Evolutionary conservation across 192 early-diverging fungal genomes (phyloP).

Genomic region (Phycomyces nitens): DNA sequence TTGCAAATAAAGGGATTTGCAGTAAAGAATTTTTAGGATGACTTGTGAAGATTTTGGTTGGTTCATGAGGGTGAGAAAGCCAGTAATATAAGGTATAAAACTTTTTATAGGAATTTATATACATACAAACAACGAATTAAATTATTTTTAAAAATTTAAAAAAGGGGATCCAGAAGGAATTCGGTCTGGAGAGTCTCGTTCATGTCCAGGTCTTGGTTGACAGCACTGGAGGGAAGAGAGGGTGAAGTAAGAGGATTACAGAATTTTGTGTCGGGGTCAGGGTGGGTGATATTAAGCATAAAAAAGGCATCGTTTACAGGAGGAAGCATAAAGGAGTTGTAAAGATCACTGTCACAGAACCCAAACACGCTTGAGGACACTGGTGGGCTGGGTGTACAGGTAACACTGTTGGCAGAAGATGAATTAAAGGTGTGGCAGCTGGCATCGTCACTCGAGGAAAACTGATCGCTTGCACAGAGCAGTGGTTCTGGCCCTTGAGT

Average conservation of each 20-base stretch:
- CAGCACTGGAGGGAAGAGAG: conserved; percentile 7
- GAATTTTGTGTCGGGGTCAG: conserved; percentile 11
- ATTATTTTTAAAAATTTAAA: neutral
- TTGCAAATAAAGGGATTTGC: too few relatives aligned
- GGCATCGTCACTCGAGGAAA: conserved; percentile 18
- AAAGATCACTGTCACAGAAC: conserved; percentile 13
- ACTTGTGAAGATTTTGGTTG: too few relatives aligned
- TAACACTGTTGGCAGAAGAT: conserved; percentile 5
- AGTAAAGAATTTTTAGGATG: too few relatives aligned
- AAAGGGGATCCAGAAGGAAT: conserved; percentile 16
- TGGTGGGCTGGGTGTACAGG: conserved; percentile 23
- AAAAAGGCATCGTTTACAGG: conserved; percentile 22
- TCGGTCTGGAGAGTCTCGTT: conserved; percentile 4
- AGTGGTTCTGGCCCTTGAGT: neutral
- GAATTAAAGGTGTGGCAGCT: conserved; percentile 10
- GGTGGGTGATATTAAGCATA: neutral
- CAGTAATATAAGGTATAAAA: too few relatives aligned
- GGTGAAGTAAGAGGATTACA: conserved; percentile 14
- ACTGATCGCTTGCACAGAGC: neutral
- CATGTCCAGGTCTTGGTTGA: conserved; percentile 20
- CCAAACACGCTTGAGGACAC: conserved; percentile 10
- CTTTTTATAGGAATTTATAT: too few relatives aligned
- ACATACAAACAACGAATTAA: too few relatives aligned
- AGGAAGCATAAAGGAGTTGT: conserved; percentile 27
- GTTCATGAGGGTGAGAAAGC: too few relatives aligned